A percentile compares a stretch with the other conserved stretches of the same genome.
These are phyloP conservation scores for Coemansia sp. DNA, from an alignment of 192 early-diverging fungal genomes.

Conservation along the genomic window DNA sequence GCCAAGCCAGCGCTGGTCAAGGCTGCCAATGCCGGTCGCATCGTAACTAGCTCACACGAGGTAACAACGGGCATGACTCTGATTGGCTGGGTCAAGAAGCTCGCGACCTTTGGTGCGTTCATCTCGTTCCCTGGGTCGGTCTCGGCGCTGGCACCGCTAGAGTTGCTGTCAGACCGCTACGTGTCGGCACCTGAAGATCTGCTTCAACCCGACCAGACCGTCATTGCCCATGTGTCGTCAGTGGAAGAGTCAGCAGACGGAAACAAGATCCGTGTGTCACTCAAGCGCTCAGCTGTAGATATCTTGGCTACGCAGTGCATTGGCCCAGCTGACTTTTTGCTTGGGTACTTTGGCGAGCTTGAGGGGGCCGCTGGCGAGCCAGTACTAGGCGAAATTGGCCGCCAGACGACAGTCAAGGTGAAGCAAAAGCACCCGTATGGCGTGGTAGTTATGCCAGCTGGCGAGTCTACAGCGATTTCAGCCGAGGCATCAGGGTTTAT, in stretches of 20 bases:
- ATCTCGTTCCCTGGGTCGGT: conserved; percentile 62
- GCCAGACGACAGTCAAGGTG: conserved; percentile 48
- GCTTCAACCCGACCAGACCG: conserved; percentile 67
- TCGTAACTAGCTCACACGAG: conserved; percentile 37
- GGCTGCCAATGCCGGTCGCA: conserved; percentile 56
- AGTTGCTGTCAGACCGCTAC: conserved; percentile 63
- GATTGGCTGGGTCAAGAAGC: conserved; percentile 63
- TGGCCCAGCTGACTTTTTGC: conserved; percentile 56
- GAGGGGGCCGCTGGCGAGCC: conserved; percentile 42
- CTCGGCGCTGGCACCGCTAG: conserved; percentile 58
- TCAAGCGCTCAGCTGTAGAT: conserved; percentile 66
- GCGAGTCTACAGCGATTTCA: conserved; percentile 5
- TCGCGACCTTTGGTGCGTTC: conserved; percentile 65
- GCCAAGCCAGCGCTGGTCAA: conserved; percentile 64
- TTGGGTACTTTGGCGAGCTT: conserved; percentile 54
- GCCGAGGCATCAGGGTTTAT: conserved; percentile 58
- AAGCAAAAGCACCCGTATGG: conserved; percentile 61
- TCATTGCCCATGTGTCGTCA: conserved; percentile 60
- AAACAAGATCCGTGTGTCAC: conserved; percentile 57
- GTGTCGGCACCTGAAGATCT: conserved; percentile 57
- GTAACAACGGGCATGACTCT: conserved; percentile 60
- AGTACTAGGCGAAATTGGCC: conserved; percentile 52
- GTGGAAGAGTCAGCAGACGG: conserved; percentile 54
- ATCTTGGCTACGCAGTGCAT: conserved; percentile 40
- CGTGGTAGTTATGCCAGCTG: conserved; percentile 48